Percentiles rank a stretch among this genome's conserved stretches.
Evolutionary conservation across 805 yeast genomes (phyloP).

Genomic region (Candida insectalens): DNA sequence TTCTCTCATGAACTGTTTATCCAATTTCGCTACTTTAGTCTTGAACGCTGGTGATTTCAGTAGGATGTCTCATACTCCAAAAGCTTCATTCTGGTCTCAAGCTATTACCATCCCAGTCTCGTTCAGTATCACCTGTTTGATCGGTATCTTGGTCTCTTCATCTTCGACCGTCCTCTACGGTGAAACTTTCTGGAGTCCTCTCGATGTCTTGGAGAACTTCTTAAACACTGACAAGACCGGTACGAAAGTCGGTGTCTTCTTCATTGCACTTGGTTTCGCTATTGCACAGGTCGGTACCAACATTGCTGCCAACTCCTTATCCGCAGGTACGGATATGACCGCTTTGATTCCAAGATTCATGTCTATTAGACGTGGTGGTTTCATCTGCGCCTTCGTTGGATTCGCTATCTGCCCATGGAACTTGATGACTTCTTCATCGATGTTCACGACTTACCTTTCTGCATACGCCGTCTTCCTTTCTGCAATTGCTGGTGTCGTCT

Average conservation of each 20-base stretch:
- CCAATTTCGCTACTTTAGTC: conserved; percentile 84
- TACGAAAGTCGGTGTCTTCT: conserved; percentile 71
- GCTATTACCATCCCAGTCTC: conserved; percentile 61
- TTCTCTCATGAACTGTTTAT: conserved; percentile 70
- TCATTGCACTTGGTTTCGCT: conserved; percentile 61
- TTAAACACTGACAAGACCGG: conserved; percentile 45
- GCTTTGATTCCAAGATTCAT: conserved; percentile 54
- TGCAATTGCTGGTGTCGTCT: conserved; percentile 71
- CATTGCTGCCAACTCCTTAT: conserved; percentile 60
- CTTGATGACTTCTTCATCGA: conserved; percentile 55
- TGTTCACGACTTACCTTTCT: conserved; percentile 69
- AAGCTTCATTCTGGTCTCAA: conserved; percentile 47
- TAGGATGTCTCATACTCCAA: conserved; percentile 59
- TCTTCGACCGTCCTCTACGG: conserved; percentile 64
- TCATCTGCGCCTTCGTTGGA: conserved; percentile 63
- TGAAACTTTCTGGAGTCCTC: conserved; percentile 73
- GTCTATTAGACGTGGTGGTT: conserved; percentile 74
- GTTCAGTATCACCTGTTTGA: conserved; percentile 71
- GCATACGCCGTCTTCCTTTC: conserved; percentile 80
- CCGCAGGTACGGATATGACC: conserved; percentile 67
- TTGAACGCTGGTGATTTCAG: conserved; percentile 86
- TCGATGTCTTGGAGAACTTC: conserved; percentile 62
- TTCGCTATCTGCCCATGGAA: conserved; percentile 79
- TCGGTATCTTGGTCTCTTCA: conserved; percentile 79
- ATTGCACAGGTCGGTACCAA: conserved; percentile 74